Evolutionary conservation across 306 rosid genomes (phyloP), one percentile per base, ranked within the genome.

Genomic region (Medicago ruthenica): DNA sequence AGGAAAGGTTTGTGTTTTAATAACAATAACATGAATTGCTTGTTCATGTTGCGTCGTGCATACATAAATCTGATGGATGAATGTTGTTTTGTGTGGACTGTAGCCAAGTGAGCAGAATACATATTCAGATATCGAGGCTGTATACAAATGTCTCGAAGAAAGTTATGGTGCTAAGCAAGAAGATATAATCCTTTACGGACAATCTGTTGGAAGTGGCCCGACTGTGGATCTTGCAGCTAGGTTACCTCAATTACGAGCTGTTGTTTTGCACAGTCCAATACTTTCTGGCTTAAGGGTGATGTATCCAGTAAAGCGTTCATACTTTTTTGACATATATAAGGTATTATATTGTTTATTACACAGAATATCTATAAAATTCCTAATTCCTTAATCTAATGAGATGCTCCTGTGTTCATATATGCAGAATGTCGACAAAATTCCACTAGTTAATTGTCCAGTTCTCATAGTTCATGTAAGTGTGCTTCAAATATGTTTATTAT

Each of bases 41-140:
- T 59, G 74, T 65, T 77, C 60, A 50, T 50, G 67, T 44, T 50
- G 67, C 22, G 7, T 45, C n/a, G 8, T 51, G 36, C 64, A 1
- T 57, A 20, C 64, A 58, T 21, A 9, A 16, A 9, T 62, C 73
- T 67, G 76, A 24, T 48, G 73, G 66, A 80, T 75, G 78, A 67
- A 67, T 69, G 57, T 67, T 58, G 51, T 45, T 80, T 83, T 76
- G 71, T 76, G 27, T 76, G 27, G 76, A 64, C 65, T 86, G 89
- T 88, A 93, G 98, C 96, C 98, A 74, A 91, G 93, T 75, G 98
- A 93, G 85, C 98, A 93, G 86, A 93, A 91, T 64, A 93, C 98
- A 53, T 93, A 93, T 71, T 91, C 97, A 21, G 98, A 93, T 81
- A 93, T 93, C 76, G 98, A 93, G 86, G 96, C 98, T 64, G 96